Percentiles rank a stretch among this genome's conserved stretches.
phyloP scores from a whole-genome alignment of 2,329 filamentous ascomycete species.

The Ophiognomonia clavigignenti-juglandacearum region DNA sequence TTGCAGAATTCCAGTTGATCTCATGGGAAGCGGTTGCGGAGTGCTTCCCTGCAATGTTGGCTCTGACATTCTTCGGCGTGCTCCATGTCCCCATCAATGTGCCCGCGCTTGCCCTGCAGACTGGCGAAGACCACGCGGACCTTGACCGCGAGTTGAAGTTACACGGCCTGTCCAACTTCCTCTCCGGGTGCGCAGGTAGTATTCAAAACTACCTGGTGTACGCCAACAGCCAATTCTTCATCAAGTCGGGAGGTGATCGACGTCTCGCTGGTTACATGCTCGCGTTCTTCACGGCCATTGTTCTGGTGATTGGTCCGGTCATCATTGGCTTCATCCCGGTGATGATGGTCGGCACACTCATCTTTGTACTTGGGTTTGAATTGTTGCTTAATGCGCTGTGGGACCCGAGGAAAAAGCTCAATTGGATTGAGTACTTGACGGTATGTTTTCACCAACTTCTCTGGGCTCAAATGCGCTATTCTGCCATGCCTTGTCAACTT shows the following conservation, averaged over 20 bases:
- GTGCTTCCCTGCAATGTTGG: conserved; percentile 90
- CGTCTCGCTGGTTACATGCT: conserved; percentile 82
- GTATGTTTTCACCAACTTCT: conserved; percentile 36
- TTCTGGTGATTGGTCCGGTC: conserved; percentile 80
- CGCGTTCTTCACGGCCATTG: conserved; percentile 70
- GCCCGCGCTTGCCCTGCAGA: conserved; percentile 83
- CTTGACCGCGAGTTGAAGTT: conserved; percentile 88
- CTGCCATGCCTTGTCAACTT: conserved; percentile 21
- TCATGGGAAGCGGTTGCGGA: conserved; percentile 79
- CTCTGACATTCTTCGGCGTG: conserved; percentile 94
- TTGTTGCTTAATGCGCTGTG: conserved; percentile 84
- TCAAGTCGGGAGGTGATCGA: conserved; percentile 83
- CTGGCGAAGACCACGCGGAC: conserved; percentile 86
- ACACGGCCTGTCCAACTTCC: conserved; percentile 86
- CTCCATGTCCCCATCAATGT: conserved; percentile 98
- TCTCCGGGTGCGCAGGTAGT: conserved; percentile 82
- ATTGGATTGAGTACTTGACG: conserved; percentile 82
- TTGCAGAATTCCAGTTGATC: conserved; percentile 69
- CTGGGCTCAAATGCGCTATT: background rate
- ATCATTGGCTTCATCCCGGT: conserved; percentile 93
- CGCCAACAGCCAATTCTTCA: conserved; percentile 95
- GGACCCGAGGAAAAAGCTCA: conserved; percentile 82
- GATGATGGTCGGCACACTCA: conserved; percentile 93
- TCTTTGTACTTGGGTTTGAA: conserved; percentile 92
- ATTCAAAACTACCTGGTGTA: conserved; percentile 98